These are phyloP conservation scores for Thelonectria blattea DNA, from an alignment of 2,329 filamentous ascomycete genomes.

Conservation along the genomic window DNA sequence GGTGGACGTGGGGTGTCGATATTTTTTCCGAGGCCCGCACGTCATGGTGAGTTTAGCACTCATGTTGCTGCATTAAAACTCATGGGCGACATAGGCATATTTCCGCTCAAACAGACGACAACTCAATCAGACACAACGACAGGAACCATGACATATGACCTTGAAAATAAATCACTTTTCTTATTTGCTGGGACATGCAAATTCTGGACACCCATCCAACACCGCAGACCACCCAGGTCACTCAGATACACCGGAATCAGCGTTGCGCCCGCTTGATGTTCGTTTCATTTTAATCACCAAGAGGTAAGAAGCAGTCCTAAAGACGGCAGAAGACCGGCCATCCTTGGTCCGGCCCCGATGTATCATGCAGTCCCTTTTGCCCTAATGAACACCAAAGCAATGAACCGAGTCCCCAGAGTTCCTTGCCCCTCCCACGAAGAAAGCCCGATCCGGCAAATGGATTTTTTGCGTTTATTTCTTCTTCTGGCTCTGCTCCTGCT, in stretches of 20 bases:
- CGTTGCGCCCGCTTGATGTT: conserved; percentile 46
- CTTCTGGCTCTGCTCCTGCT: conserved; percentile 80
- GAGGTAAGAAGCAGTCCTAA: conserved; percentile 50
- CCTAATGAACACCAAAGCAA: conserved; percentile 62
- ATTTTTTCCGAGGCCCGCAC: conserved; percentile 38
- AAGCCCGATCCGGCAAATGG: conserved; percentile 41
- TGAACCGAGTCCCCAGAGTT: conserved; percentile 50
- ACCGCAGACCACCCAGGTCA: conserved; percentile 20
- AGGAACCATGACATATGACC: background rate
- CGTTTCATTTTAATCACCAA: conserved; percentile 56
- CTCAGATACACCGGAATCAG: conserved; percentile 31
- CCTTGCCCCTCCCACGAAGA: conserved; percentile 45
- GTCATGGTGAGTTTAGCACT: conserved; percentile 32
- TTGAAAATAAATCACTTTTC: background rate
- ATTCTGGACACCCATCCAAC: background rate
- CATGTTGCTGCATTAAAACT: background rate
- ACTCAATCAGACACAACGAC: background rate
- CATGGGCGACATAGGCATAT: too few species aligned
- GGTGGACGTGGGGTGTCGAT: conserved; percentile 31
- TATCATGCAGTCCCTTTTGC: conserved; percentile 58
- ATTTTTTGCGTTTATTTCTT: conserved; percentile 66
- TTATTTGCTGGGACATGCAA: background rate
- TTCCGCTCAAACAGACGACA: background rate
- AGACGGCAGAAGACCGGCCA: conserved; percentile 54
- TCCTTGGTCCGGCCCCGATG: conserved; percentile 44